phyloP scores from a whole-genome alignment of 192 early-diverging fungal genomes.

The Diversispora eburnea region DNA sequence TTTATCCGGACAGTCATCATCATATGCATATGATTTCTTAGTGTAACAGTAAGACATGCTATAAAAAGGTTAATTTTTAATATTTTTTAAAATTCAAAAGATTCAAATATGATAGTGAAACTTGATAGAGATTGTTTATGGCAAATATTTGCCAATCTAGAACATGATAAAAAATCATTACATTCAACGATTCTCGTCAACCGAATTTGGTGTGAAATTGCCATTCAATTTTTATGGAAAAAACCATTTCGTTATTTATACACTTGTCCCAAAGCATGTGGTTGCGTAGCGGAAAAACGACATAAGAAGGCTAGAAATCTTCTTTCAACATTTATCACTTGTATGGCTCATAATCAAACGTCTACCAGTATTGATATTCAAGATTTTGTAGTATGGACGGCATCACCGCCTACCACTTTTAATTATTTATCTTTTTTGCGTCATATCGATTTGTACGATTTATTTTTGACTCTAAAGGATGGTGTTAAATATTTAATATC shows the following conservation, averaged over 20 bases:
- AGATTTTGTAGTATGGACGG: neutral
- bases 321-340: neutral
- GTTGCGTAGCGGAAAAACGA: neutral
- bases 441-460: neutral
- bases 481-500: conserved; percentile 7
- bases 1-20: no score
- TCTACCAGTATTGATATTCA: neutral
- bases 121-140: conserved; percentile 10
- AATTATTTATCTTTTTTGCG: neutral
- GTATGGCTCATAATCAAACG: neutral
- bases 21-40: no score
- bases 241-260: conserved; percentile 9
- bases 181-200: neutral
- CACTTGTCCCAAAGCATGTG: neutral
- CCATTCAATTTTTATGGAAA: conserved; percentile 15
- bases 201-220: conserved; percentile 5
- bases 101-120: neutral
- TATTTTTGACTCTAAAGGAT: neutral
- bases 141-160: conserved; percentile 7
- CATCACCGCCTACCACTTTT: neutral
- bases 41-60: no score
- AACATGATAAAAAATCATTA: conserved; percentile 9
- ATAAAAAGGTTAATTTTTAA: no score
- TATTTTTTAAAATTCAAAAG: neutral
- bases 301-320: neutral